These are phyloP conservation scores for Malus hybrid DNA, from an alignment of 331 rosid genomes.

Conservation along the genomic window DNA sequence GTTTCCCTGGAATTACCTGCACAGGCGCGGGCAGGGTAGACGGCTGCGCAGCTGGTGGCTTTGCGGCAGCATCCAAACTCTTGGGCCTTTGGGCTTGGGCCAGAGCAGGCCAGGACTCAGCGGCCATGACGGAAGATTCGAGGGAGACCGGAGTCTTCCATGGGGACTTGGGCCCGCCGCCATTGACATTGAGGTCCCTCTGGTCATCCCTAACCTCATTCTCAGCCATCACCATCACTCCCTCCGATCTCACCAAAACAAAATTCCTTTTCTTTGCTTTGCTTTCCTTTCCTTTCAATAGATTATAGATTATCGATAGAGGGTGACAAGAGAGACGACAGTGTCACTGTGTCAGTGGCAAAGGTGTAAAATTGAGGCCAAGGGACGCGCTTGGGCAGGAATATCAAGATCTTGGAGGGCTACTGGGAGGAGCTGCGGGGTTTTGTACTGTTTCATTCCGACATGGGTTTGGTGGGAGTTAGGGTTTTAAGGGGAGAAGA, in stretches of 20 bases:
- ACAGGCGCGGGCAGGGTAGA: constrained; percentile 18
- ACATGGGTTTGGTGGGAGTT: constrained; percentile 9
- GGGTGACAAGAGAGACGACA: background rate
- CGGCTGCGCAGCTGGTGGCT: constrained; percentile 22
- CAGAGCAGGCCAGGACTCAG: constrained; percentile 87
- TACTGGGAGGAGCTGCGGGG: background rate
- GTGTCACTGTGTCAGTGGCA: background rate
- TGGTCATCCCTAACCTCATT: constrained; percentile 56
- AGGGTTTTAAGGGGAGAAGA: constrained; percentile 30
- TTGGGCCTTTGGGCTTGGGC: constrained; percentile 64
- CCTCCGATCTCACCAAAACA: constrained; percentile 26
- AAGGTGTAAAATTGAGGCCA: background rate
- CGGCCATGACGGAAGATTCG: constrained; percentile 59
- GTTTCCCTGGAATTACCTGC: background rate
- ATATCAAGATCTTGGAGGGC: background rate
- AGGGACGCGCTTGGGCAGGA: background rate
- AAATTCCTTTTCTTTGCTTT: background rate
- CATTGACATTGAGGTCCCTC: constrained; percentile 30
- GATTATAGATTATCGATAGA: background rate
- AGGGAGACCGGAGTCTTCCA: constrained; percentile 65
- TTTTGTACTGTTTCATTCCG: background rate
- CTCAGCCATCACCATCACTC: constrained; percentile 69
- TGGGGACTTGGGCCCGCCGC: constrained; percentile 64
- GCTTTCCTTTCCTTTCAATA: background rate
- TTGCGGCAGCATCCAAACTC: constrained; percentile 33